Base-by-base conservation (phyloP, 257 asterid genomes). In the Fraxinus anomala region DNA sequence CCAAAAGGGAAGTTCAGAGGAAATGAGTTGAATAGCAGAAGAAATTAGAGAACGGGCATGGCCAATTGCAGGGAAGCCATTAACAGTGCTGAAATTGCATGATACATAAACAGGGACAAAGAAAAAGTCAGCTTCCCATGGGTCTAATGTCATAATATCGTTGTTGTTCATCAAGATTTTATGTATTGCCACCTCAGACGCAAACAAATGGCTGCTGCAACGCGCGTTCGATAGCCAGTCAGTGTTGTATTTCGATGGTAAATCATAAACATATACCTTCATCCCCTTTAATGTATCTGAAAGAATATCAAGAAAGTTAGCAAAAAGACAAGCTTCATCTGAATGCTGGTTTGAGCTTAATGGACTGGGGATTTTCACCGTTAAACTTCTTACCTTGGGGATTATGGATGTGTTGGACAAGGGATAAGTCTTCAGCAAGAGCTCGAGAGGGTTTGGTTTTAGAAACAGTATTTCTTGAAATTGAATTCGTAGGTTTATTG, bases 31-130 rank as follows among this genome's bases (percentile, higher is more conserved):
- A 2, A 96, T 73, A 3, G 98, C 97, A 0, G 91, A 73, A 1
- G 88, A 81, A 72, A 93, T 82, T 1, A 96, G 91, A 9, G 85
- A 72, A 2, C 98, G 91, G 14, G 98, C 99, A 76, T 96, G 98
- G 2, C 98, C 99, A 24, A 96, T 88, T 17, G 94, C 97, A 4
- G 99, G 98, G 66, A 93, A 96, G 40, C 99, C 99, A 79, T 96
- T 96, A 68, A 88, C 85, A 6, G 86, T 87, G 89, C 97, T 96
- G 87, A 96, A 93, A 82, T 92, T 91, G 86, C 98, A 96, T 1
- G 99, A 91, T 0, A 93, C 97, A 10, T 94, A 94, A 30, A 92
- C 96, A 3, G 98, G 98, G 51, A 94, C 91, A 74, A 91, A 92
- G 97, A 94, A 94, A 37, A 91, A 91, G 73, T 94, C 96, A 31